Percentiles rank a stretch among this genome's conserved stretches.
Conservation (phyloP, 768 basidiomycete species). For the Phlebiopsis gigantea region DNA sequence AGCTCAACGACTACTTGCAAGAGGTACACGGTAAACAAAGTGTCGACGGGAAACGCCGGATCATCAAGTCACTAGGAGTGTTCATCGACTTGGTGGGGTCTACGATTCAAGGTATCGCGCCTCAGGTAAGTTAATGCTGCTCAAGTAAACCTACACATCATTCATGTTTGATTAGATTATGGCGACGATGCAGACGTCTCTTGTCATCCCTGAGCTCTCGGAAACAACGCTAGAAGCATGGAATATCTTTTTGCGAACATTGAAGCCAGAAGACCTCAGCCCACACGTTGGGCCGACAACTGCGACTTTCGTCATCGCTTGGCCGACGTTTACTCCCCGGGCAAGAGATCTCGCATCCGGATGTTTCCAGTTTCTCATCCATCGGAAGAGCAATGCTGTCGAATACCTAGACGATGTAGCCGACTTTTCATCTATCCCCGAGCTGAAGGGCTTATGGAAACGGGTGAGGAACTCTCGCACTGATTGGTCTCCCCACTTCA, state of each 20-base stretch:
- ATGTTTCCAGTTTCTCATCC: slow-evolving; percentile 66
- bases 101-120: slow-evolving; percentile 69
- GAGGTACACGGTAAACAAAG: slow-evolving; percentile 78
- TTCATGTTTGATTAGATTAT: slow-evolving; percentile 59
- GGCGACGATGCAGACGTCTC: slow-evolving; percentile 90
- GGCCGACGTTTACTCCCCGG: slow-evolving; percentile 54
- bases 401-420: slow-evolving; percentile 71
- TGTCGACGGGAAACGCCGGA: slow-evolving; percentile 61
- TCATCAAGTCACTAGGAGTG: slow-evolving; percentile 72
- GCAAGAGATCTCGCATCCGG: slow-evolving; percentile 50
- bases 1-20: slow-evolving; percentile 82
- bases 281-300: slow-evolving; percentile 84
- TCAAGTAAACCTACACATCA: not conserved
- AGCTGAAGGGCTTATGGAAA: slow-evolving; percentile 42
- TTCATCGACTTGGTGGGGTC: slow-evolving; percentile 69
- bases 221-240: slow-evolving; percentile 78
- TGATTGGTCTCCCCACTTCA: slow-evolving; percentile 45
- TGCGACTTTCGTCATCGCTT: slow-evolving; percentile 75
- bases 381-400: slow-evolving; percentile 49
- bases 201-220: slow-evolving; percentile 69
- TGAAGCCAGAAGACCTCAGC: slow-evolving; percentile 66
- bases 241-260: slow-evolving; percentile 66
- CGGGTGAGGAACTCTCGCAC: slow-evolving; percentile 42
- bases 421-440: slow-evolving; percentile 68
- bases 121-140: slow-evolving; percentile 55